Percentiles rank a stretch among this genome's conserved stretches.
phyloP scores from a whole-genome alignment of 2,329 filamentous ascomycete genomes.

The Neofusicoccum parvum region DNA sequence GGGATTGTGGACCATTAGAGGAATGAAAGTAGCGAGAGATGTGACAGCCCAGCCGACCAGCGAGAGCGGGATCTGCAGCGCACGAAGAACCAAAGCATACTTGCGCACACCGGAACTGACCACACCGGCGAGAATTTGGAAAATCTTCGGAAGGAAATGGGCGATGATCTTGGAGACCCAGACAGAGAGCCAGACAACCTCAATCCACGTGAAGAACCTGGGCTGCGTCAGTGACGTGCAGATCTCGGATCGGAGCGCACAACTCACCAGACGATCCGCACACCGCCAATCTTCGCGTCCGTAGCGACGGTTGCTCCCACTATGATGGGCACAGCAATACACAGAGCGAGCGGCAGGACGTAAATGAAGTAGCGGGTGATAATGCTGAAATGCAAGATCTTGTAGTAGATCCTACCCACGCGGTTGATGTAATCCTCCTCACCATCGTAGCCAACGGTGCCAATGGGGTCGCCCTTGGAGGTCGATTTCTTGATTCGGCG shows the following conservation, averaged over 20 bases:
- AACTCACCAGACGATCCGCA: constrained; percentile 53
- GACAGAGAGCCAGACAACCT: constrained; percentile 64
- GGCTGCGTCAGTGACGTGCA: constrained; percentile 3
- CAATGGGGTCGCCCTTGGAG: constrained; percentile 31
- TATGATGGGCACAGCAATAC: constrained; percentile 66
- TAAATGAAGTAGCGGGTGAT: constrained; percentile 66
- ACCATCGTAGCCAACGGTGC: constrained; percentile 38
- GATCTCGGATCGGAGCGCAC: constrained; percentile 2
- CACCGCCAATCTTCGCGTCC: constrained; percentile 55
- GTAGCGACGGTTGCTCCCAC: constrained; percentile 57
- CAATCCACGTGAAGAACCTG: constrained; percentile 64
- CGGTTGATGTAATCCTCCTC: constrained; percentile 60
- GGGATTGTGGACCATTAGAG: constrained; percentile 38
- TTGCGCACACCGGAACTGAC: constrained; percentile 67
- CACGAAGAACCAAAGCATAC: constrained; percentile 60
- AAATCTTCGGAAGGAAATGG: constrained; percentile 60
- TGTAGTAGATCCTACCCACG: constrained; percentile 63
- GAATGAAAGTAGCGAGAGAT: constrained; percentile 59
- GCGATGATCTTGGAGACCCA: constrained; percentile 65
- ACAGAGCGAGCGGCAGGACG: constrained; percentile 57
- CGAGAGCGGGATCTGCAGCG: constrained; percentile 63
- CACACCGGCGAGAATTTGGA: constrained; percentile 63
- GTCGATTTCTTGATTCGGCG: constrained; percentile 40
- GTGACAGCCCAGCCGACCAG: constrained; percentile 63
- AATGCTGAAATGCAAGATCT: constrained; percentile 64